phyloP scores from a whole-genome alignment of 176 grass and related monocot species.

The Puccinellia tenuiflora region DNA sequence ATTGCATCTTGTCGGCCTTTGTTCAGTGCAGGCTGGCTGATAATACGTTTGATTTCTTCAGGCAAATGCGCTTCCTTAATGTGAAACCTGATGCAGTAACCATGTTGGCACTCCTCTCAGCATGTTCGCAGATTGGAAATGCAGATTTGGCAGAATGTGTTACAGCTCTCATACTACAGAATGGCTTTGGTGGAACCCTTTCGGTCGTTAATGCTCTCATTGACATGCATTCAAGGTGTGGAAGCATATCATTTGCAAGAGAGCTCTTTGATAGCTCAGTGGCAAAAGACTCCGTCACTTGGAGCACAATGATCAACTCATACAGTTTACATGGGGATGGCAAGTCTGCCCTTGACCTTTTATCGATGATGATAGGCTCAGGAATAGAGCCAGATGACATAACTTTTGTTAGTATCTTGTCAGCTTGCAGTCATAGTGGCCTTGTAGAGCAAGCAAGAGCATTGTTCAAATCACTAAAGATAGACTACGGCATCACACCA shows the following conservation, averaged over 20 bases:
- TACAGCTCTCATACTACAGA: slow-evolving; percentile 32
- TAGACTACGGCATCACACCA: slow-evolving; percentile 44
- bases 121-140: slow-evolving; percentile 50
- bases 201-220: slow-evolving; percentile 55
- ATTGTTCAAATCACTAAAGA: slow-evolving; percentile 51
- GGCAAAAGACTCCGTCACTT: slow-evolving; percentile 53
- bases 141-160: slow-evolving; percentile 39
- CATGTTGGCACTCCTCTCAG: slow-evolving; percentile 49
- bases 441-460: slow-evolving; percentile 44
- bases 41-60: slow-evolving; percentile 41
- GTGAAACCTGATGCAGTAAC: slow-evolving; percentile 46
- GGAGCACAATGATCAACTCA: slow-evolving; percentile 70
- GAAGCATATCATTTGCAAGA: slow-evolving; percentile 48
- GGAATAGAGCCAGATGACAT: slow-evolving; percentile 53
- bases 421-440: slow-evolving; percentile 64
- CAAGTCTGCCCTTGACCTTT: slow-evolving; percentile 46
- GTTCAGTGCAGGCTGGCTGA: slow-evolving; percentile 50
- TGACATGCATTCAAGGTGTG: slow-evolving; percentile 53
- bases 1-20: slow-evolving; percentile 52
- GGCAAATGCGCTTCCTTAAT: slow-evolving; percentile 35
- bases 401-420: slow-evolving; percentile 56
- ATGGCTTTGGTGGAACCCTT: slow-evolving; percentile 24
- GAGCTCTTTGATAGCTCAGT: slow-evolving; percentile 42
- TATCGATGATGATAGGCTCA: slow-evolving; percentile 46
- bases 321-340: slow-evolving; percentile 61